Evolutionary conservation across 139 green algal genomes (phyloP).

Genomic region (Yamagishiella unicocca): DNA sequence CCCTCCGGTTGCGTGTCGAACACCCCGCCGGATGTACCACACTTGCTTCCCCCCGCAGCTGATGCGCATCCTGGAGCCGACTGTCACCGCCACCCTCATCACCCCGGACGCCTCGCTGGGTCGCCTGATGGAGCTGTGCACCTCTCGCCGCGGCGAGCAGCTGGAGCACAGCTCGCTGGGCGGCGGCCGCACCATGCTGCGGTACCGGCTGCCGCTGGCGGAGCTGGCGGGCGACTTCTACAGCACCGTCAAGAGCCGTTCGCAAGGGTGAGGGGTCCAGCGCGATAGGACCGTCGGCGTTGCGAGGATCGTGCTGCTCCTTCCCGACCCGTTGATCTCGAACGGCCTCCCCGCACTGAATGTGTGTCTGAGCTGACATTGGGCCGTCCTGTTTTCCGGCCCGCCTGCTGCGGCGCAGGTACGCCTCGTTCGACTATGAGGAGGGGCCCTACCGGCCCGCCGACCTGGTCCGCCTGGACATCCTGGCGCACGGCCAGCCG

Average conservation of each 20-base stretch:
- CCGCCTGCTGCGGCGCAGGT: slow-evolving; percentile 57
- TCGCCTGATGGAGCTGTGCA: slow-evolving; percentile 83
- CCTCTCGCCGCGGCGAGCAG: slow-evolving; percentile 69
- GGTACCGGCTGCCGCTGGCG: slow-evolving; percentile 82
- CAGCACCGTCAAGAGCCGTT: slow-evolving; percentile 87
- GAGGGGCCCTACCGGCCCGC: slow-evolving; percentile 78
- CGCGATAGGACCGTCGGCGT: no score
- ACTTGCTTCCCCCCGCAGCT: slow-evolving; percentile 23
- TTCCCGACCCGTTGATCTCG: no score
- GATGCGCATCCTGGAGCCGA: slow-evolving; percentile 82
- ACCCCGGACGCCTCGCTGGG: slow-evolving; percentile 79
- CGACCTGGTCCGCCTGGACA: slow-evolving; percentile 90
- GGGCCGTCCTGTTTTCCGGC: neutral
- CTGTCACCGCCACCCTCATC: slow-evolving; percentile 92
- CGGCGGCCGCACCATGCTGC: slow-evolving; percentile 70
- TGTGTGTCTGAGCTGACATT: no score
- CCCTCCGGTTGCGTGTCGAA: no score
- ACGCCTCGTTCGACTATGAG: slow-evolving; percentile 97
- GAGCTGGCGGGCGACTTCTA: slow-evolving; percentile 93
- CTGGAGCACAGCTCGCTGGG: slow-evolving; percentile 78
- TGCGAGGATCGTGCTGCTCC: no score
- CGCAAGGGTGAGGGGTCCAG: slow-evolving; percentile 62
- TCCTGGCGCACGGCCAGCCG: slow-evolving; percentile 86
- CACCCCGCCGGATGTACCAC: no score
- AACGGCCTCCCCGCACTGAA: no score